Evolutionary conservation across 2,329 filamentous ascomycete species (phyloP).

Genomic region (Claviceps fusiformis): DNA sequence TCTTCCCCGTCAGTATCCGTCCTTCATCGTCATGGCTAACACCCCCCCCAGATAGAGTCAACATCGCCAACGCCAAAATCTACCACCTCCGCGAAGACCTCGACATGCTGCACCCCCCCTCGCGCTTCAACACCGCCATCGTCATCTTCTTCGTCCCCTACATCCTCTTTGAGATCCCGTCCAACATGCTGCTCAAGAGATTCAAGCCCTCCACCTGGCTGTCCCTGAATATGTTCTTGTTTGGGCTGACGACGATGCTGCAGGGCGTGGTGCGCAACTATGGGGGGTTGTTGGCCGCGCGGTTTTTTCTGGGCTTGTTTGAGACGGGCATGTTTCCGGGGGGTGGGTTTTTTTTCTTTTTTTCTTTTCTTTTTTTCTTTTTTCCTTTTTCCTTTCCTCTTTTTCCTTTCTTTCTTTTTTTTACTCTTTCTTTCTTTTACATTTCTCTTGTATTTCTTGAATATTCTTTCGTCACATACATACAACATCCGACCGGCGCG

Average conservation of each 20-base stretch:
- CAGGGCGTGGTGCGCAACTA: conserved; percentile 73
- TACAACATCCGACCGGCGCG: background rate
- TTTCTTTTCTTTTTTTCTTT: background rate
- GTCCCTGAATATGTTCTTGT: conserved; percentile 70
- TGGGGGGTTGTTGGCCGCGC: conserved; percentile 58
- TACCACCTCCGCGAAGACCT: conserved; percentile 54
- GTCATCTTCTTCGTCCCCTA: conserved; percentile 78
- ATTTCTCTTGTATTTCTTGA: background rate
- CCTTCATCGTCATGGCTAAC: no score
- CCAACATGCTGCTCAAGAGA: conserved; percentile 51
- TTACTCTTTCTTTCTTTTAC: background rate
- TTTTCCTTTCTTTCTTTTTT: no score
- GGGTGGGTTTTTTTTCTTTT: conserved; percentile 11
- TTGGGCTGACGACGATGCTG: conserved; percentile 60
- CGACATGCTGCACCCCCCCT: conserved; percentile 30
- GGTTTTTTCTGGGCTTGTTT: conserved; percentile 74
- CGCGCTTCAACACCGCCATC: conserved; percentile 60
- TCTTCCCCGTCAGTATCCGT: no score
- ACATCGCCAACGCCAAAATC: conserved; percentile 64
- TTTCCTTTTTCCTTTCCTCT: background rate
- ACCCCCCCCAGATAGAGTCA: conserved; percentile 36
- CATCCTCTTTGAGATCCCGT: conserved; percentile 57
- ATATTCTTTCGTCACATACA: background rate
- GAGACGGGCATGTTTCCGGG: conserved; percentile 59
- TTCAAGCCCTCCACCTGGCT: conserved; percentile 55